phyloP scores from a whole-genome alignment of 345 rosid genomes.

The Acer saccharum region DNA sequence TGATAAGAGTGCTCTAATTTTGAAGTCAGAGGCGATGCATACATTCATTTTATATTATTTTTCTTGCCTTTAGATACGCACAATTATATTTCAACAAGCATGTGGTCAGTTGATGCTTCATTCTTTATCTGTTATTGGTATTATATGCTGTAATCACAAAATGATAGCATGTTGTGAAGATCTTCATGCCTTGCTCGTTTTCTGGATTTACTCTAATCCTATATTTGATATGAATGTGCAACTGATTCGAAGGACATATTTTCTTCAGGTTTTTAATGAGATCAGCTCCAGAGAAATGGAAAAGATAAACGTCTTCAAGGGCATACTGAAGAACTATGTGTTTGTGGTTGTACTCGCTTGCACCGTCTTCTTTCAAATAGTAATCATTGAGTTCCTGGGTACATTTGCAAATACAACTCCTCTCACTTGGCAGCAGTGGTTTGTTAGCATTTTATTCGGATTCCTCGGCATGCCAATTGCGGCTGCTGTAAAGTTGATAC shows the following conservation, averaged over 20 bases:
- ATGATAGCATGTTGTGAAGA: background rate
- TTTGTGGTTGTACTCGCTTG: conserved; percentile 55
- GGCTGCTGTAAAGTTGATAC: conserved; percentile 77
- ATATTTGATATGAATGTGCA: conserved; percentile 9
- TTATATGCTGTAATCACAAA: background rate
- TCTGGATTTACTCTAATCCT: background rate
- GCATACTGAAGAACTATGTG: conserved; percentile 63
- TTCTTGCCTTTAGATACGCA: too few species aligned
- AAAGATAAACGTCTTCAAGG: conserved; percentile 70
- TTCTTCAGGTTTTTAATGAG: conserved; percentile 67
- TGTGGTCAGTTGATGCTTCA: too few species aligned
- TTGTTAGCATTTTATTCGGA: conserved; percentile 67
- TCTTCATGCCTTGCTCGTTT: background rate
- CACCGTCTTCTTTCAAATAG: conserved; percentile 66
- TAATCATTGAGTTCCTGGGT: conserved; percentile 67
- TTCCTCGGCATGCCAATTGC: conserved; percentile 97
- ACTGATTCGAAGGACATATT: background rate
- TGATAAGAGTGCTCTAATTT: too few species aligned
- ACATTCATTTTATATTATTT: too few species aligned
- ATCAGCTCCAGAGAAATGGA: conserved; percentile 84
- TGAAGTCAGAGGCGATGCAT: too few species aligned
- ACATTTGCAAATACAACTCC: conserved; percentile 79
- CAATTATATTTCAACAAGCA: too few species aligned
- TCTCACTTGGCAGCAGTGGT: conserved; percentile 71
- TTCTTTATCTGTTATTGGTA: background rate